Base-by-base conservation (phyloP, 225 moss, liverwort and hornwort species). In the Physcomitrium patens region DNA sequence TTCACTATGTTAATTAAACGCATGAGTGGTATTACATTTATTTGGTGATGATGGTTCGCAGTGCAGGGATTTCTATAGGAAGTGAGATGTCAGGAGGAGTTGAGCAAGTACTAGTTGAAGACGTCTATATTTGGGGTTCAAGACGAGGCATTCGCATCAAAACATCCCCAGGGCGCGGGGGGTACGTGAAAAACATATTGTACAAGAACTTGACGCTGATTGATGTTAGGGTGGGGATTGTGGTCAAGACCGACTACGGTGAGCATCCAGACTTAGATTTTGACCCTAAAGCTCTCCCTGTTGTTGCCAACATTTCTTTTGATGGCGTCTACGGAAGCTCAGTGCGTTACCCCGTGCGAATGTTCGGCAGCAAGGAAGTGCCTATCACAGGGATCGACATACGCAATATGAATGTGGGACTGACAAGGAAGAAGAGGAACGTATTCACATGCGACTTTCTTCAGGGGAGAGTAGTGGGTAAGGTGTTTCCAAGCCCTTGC, bases 31-130 rank as follows among this genome's bases (percentile, higher is more conserved):
- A 24, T 62, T 3, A 27, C n/a, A 0, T 50, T 37, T n/a, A 52
- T 47, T 51, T 0, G 74, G 42, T 77, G 74, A 31, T 74, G 67
- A 22, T 68, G 53, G 28, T n/a, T 13, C 15, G 63, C 85, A 94
- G 94, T 22, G 88, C 94, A 0, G 96, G 92, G 6, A 58, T 97
- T 62, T 88, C 96, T 5, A 86, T 96, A 66, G 94, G 96, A 53
- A 97, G 96, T 53, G 96, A 94, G 77, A 94, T 97, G 92, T 94
- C 96, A 0, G 96, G 96, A 62, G 96, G 96, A 11, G 84, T 97
- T 31, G 81, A 88, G 19, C 81, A 94, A 24, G 91, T 94, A 63
- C 31, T 73, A 57, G 91, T 91, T 47, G 78, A 83, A 63, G 62
- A 77, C 16, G 82, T 94, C 59, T 57, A 82, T 17, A 89, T 97